A percentile compares a stretch with the other conserved stretches of the same genome.
These are phyloP conservation scores for Purpureocillium lavendulum DNA, from an alignment of 2,329 filamentous ascomycete species.

Conservation along the genomic window DNA sequence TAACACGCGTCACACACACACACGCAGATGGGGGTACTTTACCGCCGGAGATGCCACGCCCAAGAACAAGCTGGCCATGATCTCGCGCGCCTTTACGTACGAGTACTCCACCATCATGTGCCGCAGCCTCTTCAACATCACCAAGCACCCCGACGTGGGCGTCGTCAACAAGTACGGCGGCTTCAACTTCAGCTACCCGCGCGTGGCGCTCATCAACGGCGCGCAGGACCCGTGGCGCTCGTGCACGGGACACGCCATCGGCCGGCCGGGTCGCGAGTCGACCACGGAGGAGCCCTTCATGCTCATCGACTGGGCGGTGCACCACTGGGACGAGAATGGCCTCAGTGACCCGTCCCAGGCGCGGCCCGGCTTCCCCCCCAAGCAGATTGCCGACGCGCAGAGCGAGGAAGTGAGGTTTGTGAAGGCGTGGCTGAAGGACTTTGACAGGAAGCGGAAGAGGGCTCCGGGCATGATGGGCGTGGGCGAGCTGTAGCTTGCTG, in stretches of 20 bases:
- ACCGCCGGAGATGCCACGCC: conserved; percentile 66
- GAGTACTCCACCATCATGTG: conserved; percentile 57
- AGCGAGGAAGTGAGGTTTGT: conserved; percentile 52
- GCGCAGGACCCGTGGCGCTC: conserved; percentile 74
- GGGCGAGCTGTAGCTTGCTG: neutral
- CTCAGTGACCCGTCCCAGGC: conserved; percentile 37
- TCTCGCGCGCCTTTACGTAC: conserved; percentile 62
- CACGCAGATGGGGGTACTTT: conserved; percentile 65
- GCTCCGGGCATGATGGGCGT: too few species aligned
- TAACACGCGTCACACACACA: conserved; percentile 6
- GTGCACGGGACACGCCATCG: conserved; percentile 62
- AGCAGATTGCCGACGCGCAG: conserved; percentile 51
- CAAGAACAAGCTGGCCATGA: conserved; percentile 51
- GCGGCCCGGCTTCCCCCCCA: conserved; percentile 56
- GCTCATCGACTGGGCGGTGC: conserved; percentile 66
- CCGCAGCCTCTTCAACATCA: conserved; percentile 61
- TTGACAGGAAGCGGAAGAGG: neutral
- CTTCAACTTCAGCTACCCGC: conserved; percentile 62
- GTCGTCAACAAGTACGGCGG: conserved; percentile 71
- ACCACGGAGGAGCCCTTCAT: conserved; percentile 61
- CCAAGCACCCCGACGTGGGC: conserved; percentile 50
- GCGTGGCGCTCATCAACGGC: conserved; percentile 70
- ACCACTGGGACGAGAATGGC: conserved; percentile 74
- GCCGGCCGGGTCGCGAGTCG: conserved; percentile 45
- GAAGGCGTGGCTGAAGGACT: conserved; percentile 58